Conservation (phyloP, 2,329 filamentous ascomycete genomes). For the Magnaporthiopsis incrustans region DNA sequence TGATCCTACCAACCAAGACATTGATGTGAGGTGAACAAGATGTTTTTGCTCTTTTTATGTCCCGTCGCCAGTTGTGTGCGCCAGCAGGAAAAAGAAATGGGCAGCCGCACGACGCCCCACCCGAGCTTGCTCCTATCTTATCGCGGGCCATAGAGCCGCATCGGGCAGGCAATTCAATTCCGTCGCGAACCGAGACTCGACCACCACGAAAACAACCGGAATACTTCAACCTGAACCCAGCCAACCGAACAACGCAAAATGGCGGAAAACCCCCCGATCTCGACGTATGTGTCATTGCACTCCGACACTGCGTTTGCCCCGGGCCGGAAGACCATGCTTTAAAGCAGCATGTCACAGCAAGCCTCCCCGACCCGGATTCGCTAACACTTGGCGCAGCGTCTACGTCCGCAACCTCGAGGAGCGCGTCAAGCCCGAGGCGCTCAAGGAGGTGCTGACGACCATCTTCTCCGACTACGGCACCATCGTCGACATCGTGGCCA, state of each 20-base stretch:
- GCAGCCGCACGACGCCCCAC: no score
- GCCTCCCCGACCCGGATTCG: no score
- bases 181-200: neutral
- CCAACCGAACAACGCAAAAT: slow-evolving; percentile 7
- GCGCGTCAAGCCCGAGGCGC: slow-evolving; percentile 70
- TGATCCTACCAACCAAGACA: no score
- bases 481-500: slow-evolving; percentile 63
- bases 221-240: no score
- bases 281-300: slow-evolving; percentile 71
- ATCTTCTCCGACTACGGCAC: slow-evolving; percentile 86
- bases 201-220: neutral
- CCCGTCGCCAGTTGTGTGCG: no score
- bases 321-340: neutral
- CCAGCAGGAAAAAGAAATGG: no score
- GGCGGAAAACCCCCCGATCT: slow-evolving; percentile 38
- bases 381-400: slow-evolving; percentile 34
- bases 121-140: no score
- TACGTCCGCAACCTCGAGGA: slow-evolving; percentile 85
- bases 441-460: slow-evolving; percentile 64
- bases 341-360: neutral
- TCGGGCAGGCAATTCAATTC: no score
- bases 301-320: slow-evolving; percentile 46
- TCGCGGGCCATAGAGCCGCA: no score
- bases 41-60: no score
- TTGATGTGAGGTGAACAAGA: no score